These are phyloP conservation scores for Quercus phellos DNA, from an alignment of 331 rosid species.

Conservation along the genomic window DNA sequence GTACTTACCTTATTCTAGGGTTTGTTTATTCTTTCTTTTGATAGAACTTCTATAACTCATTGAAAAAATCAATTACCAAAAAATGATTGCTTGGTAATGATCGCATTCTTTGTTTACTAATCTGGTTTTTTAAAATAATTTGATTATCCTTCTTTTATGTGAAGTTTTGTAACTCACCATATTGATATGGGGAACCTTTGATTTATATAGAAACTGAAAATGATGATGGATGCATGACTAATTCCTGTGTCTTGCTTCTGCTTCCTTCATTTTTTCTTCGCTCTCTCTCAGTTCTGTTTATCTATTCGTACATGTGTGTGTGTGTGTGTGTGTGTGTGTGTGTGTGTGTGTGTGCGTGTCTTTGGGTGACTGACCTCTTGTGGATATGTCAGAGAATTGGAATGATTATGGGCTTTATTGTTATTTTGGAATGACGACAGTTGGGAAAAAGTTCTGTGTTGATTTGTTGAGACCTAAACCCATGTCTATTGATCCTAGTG, in stretches of 20 bases:
- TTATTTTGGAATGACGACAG: constrained; percentile 23
- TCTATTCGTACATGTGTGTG: not conserved
- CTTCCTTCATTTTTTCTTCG: not conserved
- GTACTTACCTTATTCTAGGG: too few relatives aligned
- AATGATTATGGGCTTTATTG: constrained; percentile 12
- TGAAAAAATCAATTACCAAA: not conserved
- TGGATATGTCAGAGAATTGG: constrained; percentile 5
- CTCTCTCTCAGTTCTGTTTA: not conserved
- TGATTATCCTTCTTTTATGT: not conserved
- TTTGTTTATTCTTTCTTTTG: too few relatives aligned
- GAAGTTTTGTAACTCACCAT: not conserved
- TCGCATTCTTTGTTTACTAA: not conserved
- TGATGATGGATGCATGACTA: not conserved
- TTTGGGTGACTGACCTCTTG: not conserved
- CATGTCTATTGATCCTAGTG: constrained; percentile 39
- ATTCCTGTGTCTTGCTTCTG: not conserved
- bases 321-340: not conserved
- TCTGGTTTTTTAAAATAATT: not conserved
- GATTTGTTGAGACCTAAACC: constrained; percentile 28
- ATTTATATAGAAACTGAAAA: not conserved
- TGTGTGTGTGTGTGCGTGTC: not conserved
- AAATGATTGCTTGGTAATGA: not conserved
- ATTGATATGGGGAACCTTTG: not conserved
- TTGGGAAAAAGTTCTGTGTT: constrained; percentile 18
- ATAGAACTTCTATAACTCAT: too few relatives aligned